Percentiles rank a stretch among this genome's conserved stretches.
These are phyloP conservation scores for Lyophyllum shimeji DNA, from an alignment of 768 basidiomycete species.

Conservation along the genomic window DNA sequence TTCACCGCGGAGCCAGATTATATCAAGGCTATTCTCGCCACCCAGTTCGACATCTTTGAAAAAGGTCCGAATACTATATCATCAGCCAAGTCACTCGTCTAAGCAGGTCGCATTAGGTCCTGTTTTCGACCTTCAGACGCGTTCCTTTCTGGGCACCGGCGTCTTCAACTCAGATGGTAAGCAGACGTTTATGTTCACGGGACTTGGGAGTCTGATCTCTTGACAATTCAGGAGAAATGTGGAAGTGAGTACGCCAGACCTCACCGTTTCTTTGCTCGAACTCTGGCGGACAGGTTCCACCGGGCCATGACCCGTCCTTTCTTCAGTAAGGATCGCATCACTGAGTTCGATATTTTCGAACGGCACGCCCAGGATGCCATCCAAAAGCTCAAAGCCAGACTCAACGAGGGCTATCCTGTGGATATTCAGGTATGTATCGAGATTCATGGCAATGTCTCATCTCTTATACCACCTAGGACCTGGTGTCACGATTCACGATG, in stretches of 20 bases:
- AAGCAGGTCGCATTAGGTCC: conserved; percentile 19
- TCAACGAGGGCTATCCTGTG: conserved; percentile 46
- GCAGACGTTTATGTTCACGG: conserved; percentile 8
- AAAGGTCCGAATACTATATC: conserved; percentile 27
- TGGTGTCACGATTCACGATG: conserved; percentile 53
- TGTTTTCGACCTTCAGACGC: conserved; percentile 23
- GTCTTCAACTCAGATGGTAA: conserved; percentile 62
- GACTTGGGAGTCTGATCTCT: background rate
- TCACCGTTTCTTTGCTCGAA: background rate
- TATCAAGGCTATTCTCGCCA: conserved; percentile 47
- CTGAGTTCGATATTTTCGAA: conserved; percentile 63
- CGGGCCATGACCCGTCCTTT: conserved; percentile 70
- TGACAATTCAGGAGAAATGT: conserved; percentile 53
- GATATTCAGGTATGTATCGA: conserved; percentile 53
- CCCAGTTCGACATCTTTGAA: conserved; percentile 45
- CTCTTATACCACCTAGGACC: conserved; percentile 29
- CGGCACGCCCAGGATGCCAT: conserved; percentile 52
- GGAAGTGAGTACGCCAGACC: conserved; percentile 51
- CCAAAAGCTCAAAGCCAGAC: conserved; percentile 39
- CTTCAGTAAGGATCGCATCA: conserved; percentile 61
- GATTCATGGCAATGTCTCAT: background rate
- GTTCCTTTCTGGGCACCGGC: conserved; percentile 49
- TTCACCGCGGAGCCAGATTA: conserved; percentile 46
- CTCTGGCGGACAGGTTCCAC: conserved; percentile 45
- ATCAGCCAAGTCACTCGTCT: conserved; percentile 2